Conservation (phyloP, 2,329 filamentous ascomycete genomes). For the Emergomyces orientalis region DNA sequence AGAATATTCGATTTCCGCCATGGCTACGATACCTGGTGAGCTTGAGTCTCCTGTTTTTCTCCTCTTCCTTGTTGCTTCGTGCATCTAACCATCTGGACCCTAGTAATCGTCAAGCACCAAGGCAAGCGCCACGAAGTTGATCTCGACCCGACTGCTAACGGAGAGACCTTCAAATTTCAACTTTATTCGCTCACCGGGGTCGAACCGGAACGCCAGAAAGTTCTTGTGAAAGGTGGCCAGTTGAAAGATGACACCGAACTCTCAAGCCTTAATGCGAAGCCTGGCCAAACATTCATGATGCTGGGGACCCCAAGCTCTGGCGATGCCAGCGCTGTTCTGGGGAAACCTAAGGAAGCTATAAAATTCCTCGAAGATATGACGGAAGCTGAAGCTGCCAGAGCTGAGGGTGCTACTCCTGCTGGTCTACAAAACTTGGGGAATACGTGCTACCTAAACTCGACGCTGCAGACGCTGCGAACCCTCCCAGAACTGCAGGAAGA, state of each 20-base stretch:
- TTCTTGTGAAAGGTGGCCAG: conserved; percentile 86
- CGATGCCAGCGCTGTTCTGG: conserved; percentile 49
- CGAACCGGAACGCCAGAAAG: conserved; percentile 92
- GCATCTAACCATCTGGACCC: neutral
- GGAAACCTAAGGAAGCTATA: conserved; percentile 65
- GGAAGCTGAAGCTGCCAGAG: conserved; percentile 76
- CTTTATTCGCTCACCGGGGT: conserved; percentile 92
- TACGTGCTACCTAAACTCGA: conserved; percentile 97
- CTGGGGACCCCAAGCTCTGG: conserved; percentile 77
- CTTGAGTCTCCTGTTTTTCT: conserved; percentile 3
- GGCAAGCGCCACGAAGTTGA: conserved; percentile 94
- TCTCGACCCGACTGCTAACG: conserved; percentile 71
- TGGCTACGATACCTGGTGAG: conserved; percentile 50
- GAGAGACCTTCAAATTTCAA: conserved; percentile 92
- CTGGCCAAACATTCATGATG: conserved; percentile 86
- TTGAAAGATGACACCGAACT: conserved; percentile 92
- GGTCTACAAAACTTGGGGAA: conserved; percentile 90
- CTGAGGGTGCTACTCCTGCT: conserved; percentile 74
- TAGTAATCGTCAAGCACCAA: conserved; percentile 88
- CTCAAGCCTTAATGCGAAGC: conserved; percentile 72
- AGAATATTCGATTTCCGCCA: conserved; percentile 22
- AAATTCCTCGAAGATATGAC: conserved; percentile 98
- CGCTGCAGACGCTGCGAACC: conserved; percentile 77
- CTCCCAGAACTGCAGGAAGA: conserved; percentile 86
- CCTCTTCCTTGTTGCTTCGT: too few relatives aligned